Evolutionary conservation across 1,139 yeast genomes (phyloP).

Genomic region (Pneumocystis murina): DNA sequence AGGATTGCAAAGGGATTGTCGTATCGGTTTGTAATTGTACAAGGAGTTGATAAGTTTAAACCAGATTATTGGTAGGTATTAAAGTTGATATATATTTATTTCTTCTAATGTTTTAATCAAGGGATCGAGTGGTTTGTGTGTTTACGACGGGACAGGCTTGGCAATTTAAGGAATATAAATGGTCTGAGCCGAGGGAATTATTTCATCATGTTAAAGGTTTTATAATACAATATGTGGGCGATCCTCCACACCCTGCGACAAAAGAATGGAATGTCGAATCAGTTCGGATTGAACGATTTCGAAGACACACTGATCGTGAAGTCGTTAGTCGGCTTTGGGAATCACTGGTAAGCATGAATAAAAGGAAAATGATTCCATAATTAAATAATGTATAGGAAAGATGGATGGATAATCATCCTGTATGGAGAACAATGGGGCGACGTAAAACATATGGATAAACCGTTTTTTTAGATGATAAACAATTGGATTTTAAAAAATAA

Average conservation of each 20-base stretch:
- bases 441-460: background rate
- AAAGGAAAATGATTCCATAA: background rate
- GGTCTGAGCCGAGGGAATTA: conserved; percentile 61
- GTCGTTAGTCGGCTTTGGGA: conserved; percentile 78
- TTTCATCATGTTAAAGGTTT: conserved; percentile 80
- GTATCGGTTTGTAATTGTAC: conserved; percentile 64
- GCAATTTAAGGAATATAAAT: conserved; percentile 84
- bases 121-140: conserved; percentile 69
- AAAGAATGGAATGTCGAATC: conserved; percentile 76
- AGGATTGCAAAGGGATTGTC: conserved; percentile 36
- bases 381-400: background rate
- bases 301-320: conserved; percentile 79
- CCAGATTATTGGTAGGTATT: conserved; percentile 80
- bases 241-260: conserved; percentile 42
- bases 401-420: background rate
- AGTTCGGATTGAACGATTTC: conserved; percentile 62
- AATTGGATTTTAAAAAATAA: background rate
- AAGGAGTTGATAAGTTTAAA: conserved; percentile 75
- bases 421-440: background rate
- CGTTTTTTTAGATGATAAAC: background rate
- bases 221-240: conserved; percentile 62
- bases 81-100: too few relatives aligned
- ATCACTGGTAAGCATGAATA: background rate
- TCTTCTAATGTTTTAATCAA: background rate
- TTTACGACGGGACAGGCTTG: conserved; percentile 94